phyloP scores from a whole-genome alignment of 768 basidiomycete species.

The Tephrocybe sp. region DNA sequence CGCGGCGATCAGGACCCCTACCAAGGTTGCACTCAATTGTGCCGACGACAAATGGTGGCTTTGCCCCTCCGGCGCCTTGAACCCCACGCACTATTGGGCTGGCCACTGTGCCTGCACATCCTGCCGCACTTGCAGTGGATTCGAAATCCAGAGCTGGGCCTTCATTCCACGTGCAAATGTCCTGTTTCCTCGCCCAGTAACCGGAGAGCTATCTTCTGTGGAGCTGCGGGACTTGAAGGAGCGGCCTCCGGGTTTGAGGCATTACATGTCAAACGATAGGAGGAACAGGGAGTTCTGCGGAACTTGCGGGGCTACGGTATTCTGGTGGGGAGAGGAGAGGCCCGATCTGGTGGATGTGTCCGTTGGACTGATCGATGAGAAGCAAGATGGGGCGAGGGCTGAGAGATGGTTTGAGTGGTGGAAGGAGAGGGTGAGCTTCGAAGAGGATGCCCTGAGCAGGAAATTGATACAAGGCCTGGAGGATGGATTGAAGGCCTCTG shows the following conservation, averaged over 20 bases:
- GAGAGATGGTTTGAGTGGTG: constrained; percentile 23
- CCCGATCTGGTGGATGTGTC: constrained; percentile 25
- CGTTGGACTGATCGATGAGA: constrained; percentile 21
- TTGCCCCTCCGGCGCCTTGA: constrained; percentile 14
- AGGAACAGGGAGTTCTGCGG: constrained; percentile 27
- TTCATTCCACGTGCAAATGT: constrained; percentile 23
- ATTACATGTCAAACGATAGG: constrained; percentile 23
- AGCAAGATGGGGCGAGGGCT: constrained; percentile 13
- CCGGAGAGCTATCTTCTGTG: constrained; percentile 15
- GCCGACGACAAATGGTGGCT: constrained; percentile 28
- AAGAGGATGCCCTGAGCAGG: constrained; percentile 17
- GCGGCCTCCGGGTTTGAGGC: constrained; percentile 22
- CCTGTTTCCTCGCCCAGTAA: constrained; percentile 12
- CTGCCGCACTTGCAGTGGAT: constrained; percentile 25
- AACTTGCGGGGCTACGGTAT: constrained; percentile 30
- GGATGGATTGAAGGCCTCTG: constrained; percentile 8
- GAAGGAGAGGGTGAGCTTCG: constrained; percentile 19
- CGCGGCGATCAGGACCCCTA: constrained; percentile 9
- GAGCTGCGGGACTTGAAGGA: constrained; percentile 8
- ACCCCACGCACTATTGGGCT: constrained; percentile 24
- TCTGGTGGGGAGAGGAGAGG: constrained; percentile 25
- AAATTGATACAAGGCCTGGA: constrained; percentile 13
- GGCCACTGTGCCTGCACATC: constrained; percentile 27
- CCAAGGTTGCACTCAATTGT: constrained; percentile 11
- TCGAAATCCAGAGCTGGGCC: constrained; percentile 26